Percentiles rank a stretch among this genome's conserved stretches.
phyloP scores from a whole-genome alignment of 2,329 filamentous ascomycete species.

The Ophiostoma quercus region DNA sequence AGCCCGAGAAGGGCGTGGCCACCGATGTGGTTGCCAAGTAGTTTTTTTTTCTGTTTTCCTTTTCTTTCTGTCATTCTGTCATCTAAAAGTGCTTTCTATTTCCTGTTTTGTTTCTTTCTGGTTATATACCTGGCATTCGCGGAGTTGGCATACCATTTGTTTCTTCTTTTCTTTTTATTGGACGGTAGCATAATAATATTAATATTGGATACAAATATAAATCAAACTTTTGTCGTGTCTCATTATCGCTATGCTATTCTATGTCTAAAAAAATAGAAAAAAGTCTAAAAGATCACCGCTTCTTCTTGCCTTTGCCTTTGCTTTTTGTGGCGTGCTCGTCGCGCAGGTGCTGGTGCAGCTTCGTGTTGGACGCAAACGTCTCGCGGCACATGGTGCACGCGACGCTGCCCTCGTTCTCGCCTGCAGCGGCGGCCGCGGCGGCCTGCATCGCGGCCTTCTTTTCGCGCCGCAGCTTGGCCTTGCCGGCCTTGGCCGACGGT shows the following conservation, averaged over 20 bases:
- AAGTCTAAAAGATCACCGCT: background rate
- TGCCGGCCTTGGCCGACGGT: slow-evolving; percentile 26
- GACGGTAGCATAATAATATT: background rate
- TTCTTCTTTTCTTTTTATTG: background rate
- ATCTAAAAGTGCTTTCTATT: slow-evolving; percentile 2
- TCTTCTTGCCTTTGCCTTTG: slow-evolving; percentile 25
- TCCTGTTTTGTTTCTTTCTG: background rate
- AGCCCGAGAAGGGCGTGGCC: background rate
- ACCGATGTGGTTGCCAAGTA: background rate
- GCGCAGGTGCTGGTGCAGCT: slow-evolving; percentile 27
- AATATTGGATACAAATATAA: no score
- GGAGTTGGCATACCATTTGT: slow-evolving; percentile 14
- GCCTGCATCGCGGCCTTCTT: slow-evolving; percentile 26
- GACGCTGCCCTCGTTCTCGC: slow-evolving; percentile 12
- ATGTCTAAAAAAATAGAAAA: background rate
- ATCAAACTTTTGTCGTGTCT: background rate
- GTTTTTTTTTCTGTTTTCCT: background rate
- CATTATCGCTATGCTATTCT: background rate
- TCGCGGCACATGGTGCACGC: slow-evolving; percentile 23
- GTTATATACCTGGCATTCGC: slow-evolving; percentile 12
- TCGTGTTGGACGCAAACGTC: slow-evolving; percentile 27
- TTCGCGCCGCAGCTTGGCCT: slow-evolving; percentile 28
- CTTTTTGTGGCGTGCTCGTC: slow-evolving; percentile 19
- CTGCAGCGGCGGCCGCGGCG: background rate
- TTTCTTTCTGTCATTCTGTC: background rate